A percentile compares a stretch with the other conserved stretches of the same genome.
Evolutionary conservation across 495 filamentous ascomycete genomes (phyloP).

Genomic region (Neurospora pannonica): DNA sequence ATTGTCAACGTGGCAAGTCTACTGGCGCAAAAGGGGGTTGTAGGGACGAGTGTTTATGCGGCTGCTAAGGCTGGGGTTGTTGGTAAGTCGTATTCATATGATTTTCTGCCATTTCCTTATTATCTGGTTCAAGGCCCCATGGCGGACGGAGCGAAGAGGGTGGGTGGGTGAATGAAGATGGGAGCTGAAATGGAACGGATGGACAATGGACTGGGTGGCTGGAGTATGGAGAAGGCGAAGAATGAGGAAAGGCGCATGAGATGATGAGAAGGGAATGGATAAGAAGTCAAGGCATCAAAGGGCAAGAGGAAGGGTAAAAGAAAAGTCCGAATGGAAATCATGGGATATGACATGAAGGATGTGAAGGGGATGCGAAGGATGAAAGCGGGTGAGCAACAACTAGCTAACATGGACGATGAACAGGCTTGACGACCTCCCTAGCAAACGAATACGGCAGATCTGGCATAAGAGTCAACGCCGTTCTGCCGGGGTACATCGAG

Average conservation of each 20-base stretch:
- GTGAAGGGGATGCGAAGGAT: too few species aligned
- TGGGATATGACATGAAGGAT: background rate
- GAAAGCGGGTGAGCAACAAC: background rate
- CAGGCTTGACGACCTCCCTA: slow-evolving; percentile 59
- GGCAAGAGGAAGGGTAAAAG: background rate
- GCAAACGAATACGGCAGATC: slow-evolving; percentile 50
- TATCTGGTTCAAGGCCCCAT: too few species aligned
- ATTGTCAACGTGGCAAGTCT: slow-evolving; percentile 78
- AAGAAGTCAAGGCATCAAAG: background rate
- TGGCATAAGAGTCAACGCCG: slow-evolving; percentile 63
- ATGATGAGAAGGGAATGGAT: background rate
- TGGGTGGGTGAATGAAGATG: background rate
- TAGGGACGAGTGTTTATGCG: slow-evolving; percentile 62
- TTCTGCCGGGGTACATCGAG: slow-evolving; percentile 75
- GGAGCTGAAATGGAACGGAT: background rate
- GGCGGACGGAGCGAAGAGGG: background rate
- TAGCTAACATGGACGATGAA: slow-evolving; percentile 4
- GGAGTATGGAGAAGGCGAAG: background rate
- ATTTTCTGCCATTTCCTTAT: background rate
- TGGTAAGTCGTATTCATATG: slow-evolving; percentile 27
- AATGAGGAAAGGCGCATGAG: background rate
- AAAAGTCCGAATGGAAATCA: background rate
- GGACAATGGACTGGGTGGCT: background rate
- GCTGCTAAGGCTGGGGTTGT: slow-evolving; percentile 73
- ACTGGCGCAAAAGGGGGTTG: slow-evolving; percentile 51